Evolutionary conservation across 2,329 filamentous ascomycete genomes (phyloP), one percentile per base, ranked within the genome.

Genomic region (Colletotrichum orbiculare): DNA sequence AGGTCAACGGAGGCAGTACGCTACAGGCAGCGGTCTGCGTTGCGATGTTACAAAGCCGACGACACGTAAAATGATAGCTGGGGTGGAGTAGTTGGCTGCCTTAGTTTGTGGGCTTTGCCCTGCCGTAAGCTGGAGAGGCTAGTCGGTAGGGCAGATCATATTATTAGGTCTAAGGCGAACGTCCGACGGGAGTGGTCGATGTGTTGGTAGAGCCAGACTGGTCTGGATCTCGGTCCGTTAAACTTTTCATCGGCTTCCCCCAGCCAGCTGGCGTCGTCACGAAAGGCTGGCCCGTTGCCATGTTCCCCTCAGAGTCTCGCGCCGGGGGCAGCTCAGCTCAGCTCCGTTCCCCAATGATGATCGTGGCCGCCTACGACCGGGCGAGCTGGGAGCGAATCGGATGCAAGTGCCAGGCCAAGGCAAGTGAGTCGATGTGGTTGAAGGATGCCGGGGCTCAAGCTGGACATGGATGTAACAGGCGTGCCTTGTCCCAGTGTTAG

Each of bases 171-270:
- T 38, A 43, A 35, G 15, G 37, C 47, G 43, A 54, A 46, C 48
- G 48, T 34, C 43, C 35, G 9, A 47, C 15, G 8, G 46, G 41
- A 45, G 38, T 55, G 58, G 46, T 13, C 41, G 57, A 42, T 55
- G 58, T 35, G 13, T 47, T 55, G 35, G 37, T 39, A 17, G 45
- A 45, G 47, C 52, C 52, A 56, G 52, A 42, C 42, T 53, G 62
- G 58, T 45, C 58, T 57, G 58, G 50, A 65, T 62, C 62, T 65
- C 37, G 42, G 46, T 42, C 50, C 17, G 52, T 17, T 49, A 38
- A 43, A 25, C n/a, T 45, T 38, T 50, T 34, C 25, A 38, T 45
- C 35, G 47, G 43, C 34, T 25, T 43, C 15, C 35, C 35, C 35
- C 41, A 25, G 25, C 37, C 43, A 52, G 34, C 52, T 39, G 39